These are phyloP conservation scores for Colletotrichum lini DNA, from an alignment of 2,329 filamentous ascomycete species.

Conservation along the genomic window DNA sequence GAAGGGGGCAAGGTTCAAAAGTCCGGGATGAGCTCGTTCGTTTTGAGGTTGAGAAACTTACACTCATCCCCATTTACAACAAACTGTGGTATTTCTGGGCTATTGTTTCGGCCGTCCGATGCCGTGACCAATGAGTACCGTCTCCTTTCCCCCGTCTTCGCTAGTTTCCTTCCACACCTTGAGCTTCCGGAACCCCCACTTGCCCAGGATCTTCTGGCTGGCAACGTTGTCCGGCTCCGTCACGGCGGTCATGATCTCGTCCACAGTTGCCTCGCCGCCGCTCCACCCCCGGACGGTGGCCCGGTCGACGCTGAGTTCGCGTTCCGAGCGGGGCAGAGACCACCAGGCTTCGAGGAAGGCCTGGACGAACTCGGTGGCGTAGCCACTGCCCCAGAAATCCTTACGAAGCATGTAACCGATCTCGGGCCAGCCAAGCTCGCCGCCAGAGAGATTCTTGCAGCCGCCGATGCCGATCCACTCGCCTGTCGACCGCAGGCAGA, in stretches of 20 bases:
- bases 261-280: constrained; percentile 48
- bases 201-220: constrained; percentile 70
- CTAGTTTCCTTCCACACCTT: constrained; percentile 56
- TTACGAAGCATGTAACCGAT: constrained; percentile 70
- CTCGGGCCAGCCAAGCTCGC: constrained; percentile 68
- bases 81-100: not conserved
- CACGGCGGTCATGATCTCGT: constrained; percentile 62
- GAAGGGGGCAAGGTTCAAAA: not conserved
- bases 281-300: constrained; percentile 49
- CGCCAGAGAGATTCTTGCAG: constrained; percentile 54
- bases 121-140: constrained; percentile 23
- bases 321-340: constrained; percentile 62
- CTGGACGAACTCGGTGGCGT: constrained; percentile 69
- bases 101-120: constrained; percentile 19
- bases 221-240: constrained; percentile 64
- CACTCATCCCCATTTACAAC: not conserved
- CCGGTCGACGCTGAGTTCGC: constrained; percentile 60
- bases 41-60: not conserved
- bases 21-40: not conserved
- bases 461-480: constrained; percentile 68
- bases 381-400: constrained; percentile 69
- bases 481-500: constrained; percentile 62
- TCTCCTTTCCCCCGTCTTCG: not conserved
- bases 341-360: constrained; percentile 64
- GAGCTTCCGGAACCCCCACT: constrained; percentile 67